These are phyloP conservation scores for Pseudocercospora fijiensis DNA, from an alignment of 2,329 filamentous ascomycete species.

Conservation along the genomic window DNA sequence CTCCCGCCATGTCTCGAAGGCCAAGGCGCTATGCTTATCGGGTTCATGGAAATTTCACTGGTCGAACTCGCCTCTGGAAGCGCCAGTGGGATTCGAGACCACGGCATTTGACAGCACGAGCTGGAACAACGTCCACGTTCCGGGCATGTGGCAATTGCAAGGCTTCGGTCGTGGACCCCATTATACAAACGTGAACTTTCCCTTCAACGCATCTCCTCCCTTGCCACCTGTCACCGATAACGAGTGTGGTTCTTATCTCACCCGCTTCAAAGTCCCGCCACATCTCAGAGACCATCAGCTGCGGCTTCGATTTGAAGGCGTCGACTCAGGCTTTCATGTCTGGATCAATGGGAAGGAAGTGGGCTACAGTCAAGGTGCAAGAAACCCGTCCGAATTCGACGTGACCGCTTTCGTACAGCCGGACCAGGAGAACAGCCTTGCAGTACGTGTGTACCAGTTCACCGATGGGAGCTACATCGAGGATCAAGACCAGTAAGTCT, in stretches of 20 bases:
- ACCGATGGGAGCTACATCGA: slow-evolving; percentile 69
- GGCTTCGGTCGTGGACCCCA: slow-evolving; percentile 63
- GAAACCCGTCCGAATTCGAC: slow-evolving; percentile 70
- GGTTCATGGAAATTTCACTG: slow-evolving; percentile 45
- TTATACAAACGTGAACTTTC: slow-evolving; percentile 68
- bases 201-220: slow-evolving; percentile 60
- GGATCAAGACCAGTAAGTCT: slow-evolving; percentile 50
- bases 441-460: slow-evolving; percentile 69
- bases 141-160: slow-evolving; percentile 65
- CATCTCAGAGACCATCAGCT: slow-evolving; percentile 53
- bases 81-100: slow-evolving; percentile 38
- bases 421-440: slow-evolving; percentile 54
- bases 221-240: slow-evolving; percentile 60
- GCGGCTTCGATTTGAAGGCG: slow-evolving; percentile 67
- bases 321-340: slow-evolving; percentile 69
- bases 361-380: slow-evolving; percentile 67
- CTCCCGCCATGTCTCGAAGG: slow-evolving; percentile 38
- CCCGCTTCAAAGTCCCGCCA: slow-evolving; percentile 55
- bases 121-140: slow-evolving; percentile 58
- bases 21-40: slow-evolving; percentile 36
- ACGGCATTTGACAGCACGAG: slow-evolving; percentile 38
- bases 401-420: slow-evolving; percentile 54
- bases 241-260: slow-evolving; percentile 63
- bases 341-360: slow-evolving; percentile 65
- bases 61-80: slow-evolving; percentile 40